A percentile compares a stretch with the other conserved stretches of the same genome.
Conservation (phyloP, 2,329 filamentous ascomycete species). For the Ascochyta pisi region DNA sequence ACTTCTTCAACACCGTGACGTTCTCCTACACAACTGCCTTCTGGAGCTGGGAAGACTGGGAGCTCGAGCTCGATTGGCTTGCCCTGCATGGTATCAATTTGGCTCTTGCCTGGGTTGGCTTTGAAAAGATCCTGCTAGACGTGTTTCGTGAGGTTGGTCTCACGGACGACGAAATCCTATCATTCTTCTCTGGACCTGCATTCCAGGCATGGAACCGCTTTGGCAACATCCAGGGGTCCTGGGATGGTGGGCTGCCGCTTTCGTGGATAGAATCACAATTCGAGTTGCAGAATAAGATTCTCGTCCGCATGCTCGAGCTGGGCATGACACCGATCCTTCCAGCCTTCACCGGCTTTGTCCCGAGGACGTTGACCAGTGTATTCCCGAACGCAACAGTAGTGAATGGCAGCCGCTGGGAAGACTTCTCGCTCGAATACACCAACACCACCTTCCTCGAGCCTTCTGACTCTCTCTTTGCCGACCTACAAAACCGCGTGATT, state of each 20-base stretch:
- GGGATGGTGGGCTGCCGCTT: constrained; percentile 54
- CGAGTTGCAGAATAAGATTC: constrained; percentile 57
- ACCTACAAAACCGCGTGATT: constrained; percentile 57
- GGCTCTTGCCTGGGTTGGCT: constrained; percentile 60
- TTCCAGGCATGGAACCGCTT: constrained; percentile 64
- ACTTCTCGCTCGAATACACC: constrained; percentile 52
- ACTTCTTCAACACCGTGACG: constrained; percentile 61
- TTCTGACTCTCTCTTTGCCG: constrained; percentile 52
- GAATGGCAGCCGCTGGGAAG: constrained; percentile 54
- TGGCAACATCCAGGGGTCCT: constrained; percentile 61
- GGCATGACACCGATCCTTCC: constrained; percentile 62
- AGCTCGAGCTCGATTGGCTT: constrained; percentile 61
- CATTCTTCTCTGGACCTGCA: constrained; percentile 59
- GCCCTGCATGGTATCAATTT: constrained; percentile 61
- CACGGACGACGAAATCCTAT: constrained; percentile 52
- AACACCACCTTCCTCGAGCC: constrained; percentile 59
- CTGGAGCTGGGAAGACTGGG: constrained; percentile 63
- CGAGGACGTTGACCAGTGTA: constrained; percentile 50
- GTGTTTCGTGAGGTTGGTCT: constrained; percentile 57
- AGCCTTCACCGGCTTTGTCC: constrained; percentile 60
- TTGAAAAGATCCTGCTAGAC: constrained; percentile 59
- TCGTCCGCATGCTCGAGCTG: constrained; percentile 59
- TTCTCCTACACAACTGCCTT: constrained; percentile 61
- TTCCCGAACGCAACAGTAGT: constrained; percentile 54
- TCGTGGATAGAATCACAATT: constrained; percentile 59